A percentile compares a stretch with the other conserved stretches of the same genome.
These are phyloP conservation scores for Pleodorina starrii DNA, from an alignment of 139 green algal species.

Conservation along the genomic window DNA sequence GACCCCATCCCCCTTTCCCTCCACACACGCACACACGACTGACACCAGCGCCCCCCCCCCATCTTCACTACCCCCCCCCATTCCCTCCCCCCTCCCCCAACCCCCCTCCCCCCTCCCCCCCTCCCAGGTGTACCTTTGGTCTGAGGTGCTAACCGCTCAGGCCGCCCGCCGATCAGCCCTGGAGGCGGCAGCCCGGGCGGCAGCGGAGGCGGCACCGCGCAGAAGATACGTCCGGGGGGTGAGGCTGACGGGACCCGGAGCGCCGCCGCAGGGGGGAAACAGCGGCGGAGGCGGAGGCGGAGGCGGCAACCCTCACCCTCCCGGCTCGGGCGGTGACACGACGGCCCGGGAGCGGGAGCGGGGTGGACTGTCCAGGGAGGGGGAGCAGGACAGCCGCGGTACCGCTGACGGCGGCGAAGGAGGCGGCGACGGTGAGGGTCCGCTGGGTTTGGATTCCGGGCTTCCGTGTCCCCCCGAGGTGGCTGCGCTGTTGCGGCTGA, in stretches of 20 bases:
- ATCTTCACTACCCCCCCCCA: no score
- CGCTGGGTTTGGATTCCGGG: slow-evolving; percentile 26
- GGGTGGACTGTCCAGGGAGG: no score
- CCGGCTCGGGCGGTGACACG: not conserved
- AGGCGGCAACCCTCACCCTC: not conserved
- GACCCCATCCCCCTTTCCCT: no score
- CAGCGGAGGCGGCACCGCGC: not conserved
- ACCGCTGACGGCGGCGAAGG: no score
- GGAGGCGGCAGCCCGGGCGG: not conserved
- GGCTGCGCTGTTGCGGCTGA: not conserved
- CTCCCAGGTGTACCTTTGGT: slow-evolving; percentile 34
- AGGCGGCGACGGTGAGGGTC: not conserved
- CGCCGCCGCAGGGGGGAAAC: not conserved
- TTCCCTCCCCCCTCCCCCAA: no score
- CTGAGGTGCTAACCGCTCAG: slow-evolving; percentile 21
- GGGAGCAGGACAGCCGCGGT: no score
- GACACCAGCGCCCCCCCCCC: no score
- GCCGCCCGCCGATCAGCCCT: not conserved
- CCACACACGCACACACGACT: no score
- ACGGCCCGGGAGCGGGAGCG: not conserved
- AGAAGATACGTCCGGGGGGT: not conserved
- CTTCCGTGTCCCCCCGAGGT: not conserved
- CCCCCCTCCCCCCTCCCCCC: no score
- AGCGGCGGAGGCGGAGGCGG: not conserved
- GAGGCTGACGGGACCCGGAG: not conserved